Percentiles rank a stretch among this genome's conserved stretches.
Evolutionary conservation across 73 alveolate genomes (phyloP).

Genomic region (Tetrahymena elliotti): DNA sequence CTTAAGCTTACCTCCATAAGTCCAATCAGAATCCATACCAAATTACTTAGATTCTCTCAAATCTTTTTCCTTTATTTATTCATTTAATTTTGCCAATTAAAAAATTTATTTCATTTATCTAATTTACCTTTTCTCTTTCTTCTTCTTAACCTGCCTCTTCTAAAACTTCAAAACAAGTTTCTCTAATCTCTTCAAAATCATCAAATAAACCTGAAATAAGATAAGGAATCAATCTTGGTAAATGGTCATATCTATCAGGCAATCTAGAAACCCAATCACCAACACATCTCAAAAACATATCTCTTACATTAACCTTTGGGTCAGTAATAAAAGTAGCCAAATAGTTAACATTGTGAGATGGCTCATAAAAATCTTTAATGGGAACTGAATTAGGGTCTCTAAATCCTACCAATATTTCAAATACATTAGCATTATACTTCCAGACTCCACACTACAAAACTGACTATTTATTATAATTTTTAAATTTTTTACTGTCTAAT

Average conservation of each 20-base stretch:
- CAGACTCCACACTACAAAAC: slow-evolving; percentile 38
- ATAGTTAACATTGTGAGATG: slow-evolving; percentile 84
- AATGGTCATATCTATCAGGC: slow-evolving; percentile 94
- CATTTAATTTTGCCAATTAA: not conserved
- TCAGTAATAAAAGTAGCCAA: slow-evolving; percentile 90
- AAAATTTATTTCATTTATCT: not conserved
- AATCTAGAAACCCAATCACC: slow-evolving; percentile 79
- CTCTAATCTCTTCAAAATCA: slow-evolving; percentile 75
- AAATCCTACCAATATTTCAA: slow-evolving; percentile 76
- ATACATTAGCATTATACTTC: slow-evolving; percentile 37
- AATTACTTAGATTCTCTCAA: slow-evolving; percentile 85
- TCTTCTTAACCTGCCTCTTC: slow-evolving; percentile 95
- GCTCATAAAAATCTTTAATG: slow-evolving; percentile 92
- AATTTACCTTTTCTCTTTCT: slow-evolving; percentile 77
- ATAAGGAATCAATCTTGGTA: slow-evolving; percentile 92
- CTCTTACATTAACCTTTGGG: slow-evolving; percentile 78
- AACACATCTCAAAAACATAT: slow-evolving; percentile 74
- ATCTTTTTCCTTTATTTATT: slow-evolving; percentile 1
- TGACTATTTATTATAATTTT: not conserved
- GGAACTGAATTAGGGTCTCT: slow-evolving; percentile 97
- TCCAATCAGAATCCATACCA: slow-evolving; percentile 90
- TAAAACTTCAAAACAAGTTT: slow-evolving; percentile 69
- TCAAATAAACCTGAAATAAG: slow-evolving; percentile 91
- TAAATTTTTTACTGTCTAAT: not conserved
- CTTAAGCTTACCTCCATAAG: slow-evolving; percentile 66